A percentile compares a stretch with the other conserved stretches of the same genome.
Conservation (phyloP, 2,329 filamentous ascomycete genomes). For the Juglanconis oblonga region DNA sequence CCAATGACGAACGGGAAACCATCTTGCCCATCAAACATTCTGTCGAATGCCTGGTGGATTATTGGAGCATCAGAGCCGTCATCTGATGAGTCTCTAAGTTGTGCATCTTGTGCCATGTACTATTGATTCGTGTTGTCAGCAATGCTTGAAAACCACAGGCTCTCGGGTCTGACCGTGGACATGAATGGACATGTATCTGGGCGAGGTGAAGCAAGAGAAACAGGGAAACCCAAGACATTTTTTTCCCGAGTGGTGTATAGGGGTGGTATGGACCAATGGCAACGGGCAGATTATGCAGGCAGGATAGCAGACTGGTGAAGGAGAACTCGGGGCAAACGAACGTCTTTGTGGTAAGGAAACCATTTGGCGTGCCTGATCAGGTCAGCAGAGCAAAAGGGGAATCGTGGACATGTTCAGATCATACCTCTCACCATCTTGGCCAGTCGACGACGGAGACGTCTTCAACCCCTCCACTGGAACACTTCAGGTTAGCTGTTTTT, state of each 20-base stretch:
- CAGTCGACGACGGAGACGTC: constrained; percentile 47
- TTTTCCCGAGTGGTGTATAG: neutral
- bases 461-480: constrained; percentile 44
- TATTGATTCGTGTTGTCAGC: constrained; percentile 24
- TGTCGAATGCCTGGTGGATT: constrained; percentile 58
- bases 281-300: neutral
- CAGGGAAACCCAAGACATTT: neutral
- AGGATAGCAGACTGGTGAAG: neutral
- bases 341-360: constrained; percentile 53
- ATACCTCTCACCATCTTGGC: constrained; percentile 34
- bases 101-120: constrained; percentile 47
- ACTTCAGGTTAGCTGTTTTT: neutral
- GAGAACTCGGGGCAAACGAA: constrained; percentile 25
- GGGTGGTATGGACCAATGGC: neutral
- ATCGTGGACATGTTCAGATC: constrained; percentile 19
- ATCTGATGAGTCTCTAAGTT: constrained; percentile 53
- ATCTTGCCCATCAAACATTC: constrained; percentile 54
- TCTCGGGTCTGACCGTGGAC: neutral
- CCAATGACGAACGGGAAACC: constrained; percentile 58
- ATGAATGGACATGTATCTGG: too few species aligned
- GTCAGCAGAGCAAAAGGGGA: constrained; percentile 25
- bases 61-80: constrained; percentile 50
- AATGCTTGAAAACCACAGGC: neutral
- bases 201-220: neutral
- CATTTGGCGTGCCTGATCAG: constrained; percentile 39